Evolutionary conservation across 306 rosid genomes (phyloP), one percentile per base, ranked within the genome.

Genomic region (Neltuma alba): DNA sequence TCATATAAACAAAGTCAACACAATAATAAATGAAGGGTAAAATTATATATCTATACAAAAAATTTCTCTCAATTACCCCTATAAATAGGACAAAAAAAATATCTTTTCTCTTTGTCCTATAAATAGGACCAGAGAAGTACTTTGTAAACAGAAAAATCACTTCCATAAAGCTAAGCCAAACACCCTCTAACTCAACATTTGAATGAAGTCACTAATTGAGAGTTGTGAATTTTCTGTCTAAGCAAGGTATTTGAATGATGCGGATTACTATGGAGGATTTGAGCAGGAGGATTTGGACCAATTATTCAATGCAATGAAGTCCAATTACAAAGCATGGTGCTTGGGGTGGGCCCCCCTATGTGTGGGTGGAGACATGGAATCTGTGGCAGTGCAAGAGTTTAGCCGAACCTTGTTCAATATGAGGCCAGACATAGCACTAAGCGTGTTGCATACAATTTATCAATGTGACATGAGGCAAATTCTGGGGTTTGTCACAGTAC

Each of bases 211-310:
- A 23, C 16, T 55, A 23, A 54, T 55, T 55, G 62, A 23, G 16
- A 57, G 25, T 57, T 57, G 15, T 7, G 15, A 3, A 57, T 57
- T 11, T 10, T 3, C 2, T 57, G 30, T 55, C 6, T 25, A 7
- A 57, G 16, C 20, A 57, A 57, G 64, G 64, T 57, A 57, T 23
- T 57, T 57, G 64, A 57, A 57, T 34, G 64, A 57, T 25, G 64
- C 31, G 8, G 64, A 57, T 57, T 57, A 57, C 11, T 57, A 25
- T 11, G 64, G 64, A 57, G 64, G 64, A 25, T 57, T 57, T 25
- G 34, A 57, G 33, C 64, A 25, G 31, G 64, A 57, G 1, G 34
- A 25, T 25, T 57, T 57, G 34, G 64, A 57, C 64, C 64, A 57
- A 57, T 57, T 57, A 12, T 57, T 57, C 34, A 7, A 12, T 57